Base-by-base conservation (phyloP, 2,329 filamentous ascomycete species). In the Ophiostoma angusticollis region DNA sequence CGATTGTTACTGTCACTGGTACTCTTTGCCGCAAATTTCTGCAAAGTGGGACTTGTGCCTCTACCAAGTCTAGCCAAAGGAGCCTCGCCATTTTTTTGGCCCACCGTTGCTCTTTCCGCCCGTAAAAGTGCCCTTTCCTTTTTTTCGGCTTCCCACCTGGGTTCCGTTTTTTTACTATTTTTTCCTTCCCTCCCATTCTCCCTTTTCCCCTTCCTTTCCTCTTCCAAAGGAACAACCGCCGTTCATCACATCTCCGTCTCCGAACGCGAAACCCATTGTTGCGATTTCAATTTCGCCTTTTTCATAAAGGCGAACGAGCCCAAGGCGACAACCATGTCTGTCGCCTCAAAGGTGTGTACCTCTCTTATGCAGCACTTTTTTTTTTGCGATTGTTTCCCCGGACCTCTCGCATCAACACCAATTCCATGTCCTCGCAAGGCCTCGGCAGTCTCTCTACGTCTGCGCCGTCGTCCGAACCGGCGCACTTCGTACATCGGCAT, bases 271-370 rank as follows among this genome's bases (percentile, higher is more conserved):
- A 35, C 36, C 28, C 30, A 44, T 43, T 47, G 44, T 38, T 42
- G 43, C 33, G 41, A 45, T 43, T 47, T 32, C 56, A 54, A 56
- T 54, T 51, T 55, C 59, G 62, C 62, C 62, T 63, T 66, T 62
- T 54, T 56, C 57, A 54, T n/a, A 58, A 63, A 70, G 67, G 68
- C 67, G 65, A 67, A 61, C 58, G 35, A 63, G 62, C 58, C 57
- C 46, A 39, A 53, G 61, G 60, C 62, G 68, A 63, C 70, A 74
- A 73, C 62, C 58, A 74, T 74, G 70, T 72, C 70, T 64, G 67
- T 74, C 67, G 69, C 64, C 62, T 69, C 67, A 49, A 71, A 74
- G 68, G 71, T 75, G 59, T 46, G 68, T 63, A n/a, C n/a, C n/a
- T 47, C 31, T 29, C 18, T 21, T 14, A 12, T 28, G 22, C 17